Conservation (phyloP, 2,329 filamentous ascomycete genomes). For the Ophiostoma triangulosporum region DNA sequence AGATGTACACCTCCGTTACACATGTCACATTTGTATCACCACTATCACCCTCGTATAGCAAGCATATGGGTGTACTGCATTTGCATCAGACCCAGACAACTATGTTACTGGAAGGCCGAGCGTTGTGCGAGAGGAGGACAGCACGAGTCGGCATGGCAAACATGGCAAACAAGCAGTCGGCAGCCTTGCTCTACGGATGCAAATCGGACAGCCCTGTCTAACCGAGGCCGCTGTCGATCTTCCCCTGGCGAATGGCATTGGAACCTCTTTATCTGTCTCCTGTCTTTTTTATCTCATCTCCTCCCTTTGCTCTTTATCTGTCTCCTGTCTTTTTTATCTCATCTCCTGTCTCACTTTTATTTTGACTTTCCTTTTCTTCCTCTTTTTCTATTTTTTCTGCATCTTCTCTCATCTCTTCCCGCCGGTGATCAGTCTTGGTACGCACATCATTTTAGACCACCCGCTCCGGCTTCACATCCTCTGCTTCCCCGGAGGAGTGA, state of each 20-base stretch:
- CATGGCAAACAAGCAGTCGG: no score
- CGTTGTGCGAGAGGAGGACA: no score
- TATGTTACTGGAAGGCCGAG: no score
- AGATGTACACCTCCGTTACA: no score
- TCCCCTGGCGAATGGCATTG: no score
- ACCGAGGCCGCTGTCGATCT: no score
- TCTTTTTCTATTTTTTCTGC: not conserved
- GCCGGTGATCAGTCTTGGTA: not conserved
- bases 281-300: no score
- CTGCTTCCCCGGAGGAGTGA: slow-evolving; percentile 22
- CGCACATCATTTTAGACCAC: slow-evolving; percentile 27
- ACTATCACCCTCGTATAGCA: not conserved
- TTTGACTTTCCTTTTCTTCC: not conserved
- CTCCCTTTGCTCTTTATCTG: not conserved
- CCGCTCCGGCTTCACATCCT: slow-evolving; percentile 24
- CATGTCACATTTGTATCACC: not conserved
- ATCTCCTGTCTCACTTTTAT: not conserved
- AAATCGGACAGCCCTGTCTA: no score
- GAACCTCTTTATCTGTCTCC: no score
- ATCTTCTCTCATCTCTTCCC: not conserved
- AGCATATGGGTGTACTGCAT: not conserved
- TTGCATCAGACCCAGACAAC: not conserved
- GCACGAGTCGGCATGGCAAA: no score
- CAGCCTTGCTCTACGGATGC: no score
- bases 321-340: no score